Conservation (phyloP, 1,284 basidiomycete genomes). For the Retiboletus fuscus region DNA sequence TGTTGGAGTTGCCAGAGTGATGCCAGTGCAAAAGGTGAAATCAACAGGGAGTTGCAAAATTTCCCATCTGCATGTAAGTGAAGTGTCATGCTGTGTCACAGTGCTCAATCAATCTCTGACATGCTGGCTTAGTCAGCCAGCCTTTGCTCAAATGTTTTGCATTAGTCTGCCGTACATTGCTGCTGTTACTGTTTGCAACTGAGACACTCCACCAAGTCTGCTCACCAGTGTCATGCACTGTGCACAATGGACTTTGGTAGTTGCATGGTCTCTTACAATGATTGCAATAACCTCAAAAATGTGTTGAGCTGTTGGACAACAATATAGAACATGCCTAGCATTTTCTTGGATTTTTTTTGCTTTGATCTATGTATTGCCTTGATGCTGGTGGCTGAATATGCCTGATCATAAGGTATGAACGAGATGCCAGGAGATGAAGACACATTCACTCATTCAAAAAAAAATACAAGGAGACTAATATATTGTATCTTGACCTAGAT, state of each 20-base stretch:
- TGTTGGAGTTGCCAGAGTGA: too few species aligned
- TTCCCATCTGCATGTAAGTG: too few species aligned
- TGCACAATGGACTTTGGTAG: background rate
- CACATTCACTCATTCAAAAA: background rate
- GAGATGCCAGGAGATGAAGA: background rate
- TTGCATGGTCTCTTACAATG: background rate
- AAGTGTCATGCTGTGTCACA: too few species aligned
- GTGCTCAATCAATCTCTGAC: too few species aligned
- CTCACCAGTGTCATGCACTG: conserved; percentile 1
- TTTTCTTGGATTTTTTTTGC: background rate
- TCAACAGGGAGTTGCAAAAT: too few species aligned
- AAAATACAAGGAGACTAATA: too few species aligned
- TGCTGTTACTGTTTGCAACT: too few species aligned
- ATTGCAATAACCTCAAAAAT: background rate
- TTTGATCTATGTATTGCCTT: too few species aligned
- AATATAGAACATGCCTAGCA: background rate
- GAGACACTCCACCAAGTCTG: background rate
- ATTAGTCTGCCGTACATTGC: background rate
- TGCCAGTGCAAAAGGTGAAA: too few species aligned
- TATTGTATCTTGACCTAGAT: background rate
- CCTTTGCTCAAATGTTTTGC: too few species aligned
- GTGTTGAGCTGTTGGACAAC: background rate
- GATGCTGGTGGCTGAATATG: background rate
- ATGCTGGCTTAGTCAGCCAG: too few species aligned
- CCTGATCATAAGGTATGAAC: background rate